A percentile compares a stretch with the other conserved stretches of the same genome.
Conservation (phyloP, 306 rosid genomes). For the Sechiopsis laciniata region DNA sequence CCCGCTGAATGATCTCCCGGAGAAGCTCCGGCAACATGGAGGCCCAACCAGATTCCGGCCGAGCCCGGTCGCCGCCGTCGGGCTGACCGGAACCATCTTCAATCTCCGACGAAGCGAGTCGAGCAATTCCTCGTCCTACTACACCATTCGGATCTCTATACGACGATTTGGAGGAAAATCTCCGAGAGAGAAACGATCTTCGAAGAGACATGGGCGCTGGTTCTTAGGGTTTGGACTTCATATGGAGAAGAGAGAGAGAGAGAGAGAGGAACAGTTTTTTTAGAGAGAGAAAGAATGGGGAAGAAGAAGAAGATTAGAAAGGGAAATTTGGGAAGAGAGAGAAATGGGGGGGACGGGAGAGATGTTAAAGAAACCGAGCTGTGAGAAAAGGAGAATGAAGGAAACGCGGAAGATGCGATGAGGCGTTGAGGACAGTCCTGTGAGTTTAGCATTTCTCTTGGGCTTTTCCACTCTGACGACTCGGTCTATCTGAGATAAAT, state of each 20-base stretch:
- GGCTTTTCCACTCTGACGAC: conserved; percentile 13
- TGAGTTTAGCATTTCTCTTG: too few relatives aligned
- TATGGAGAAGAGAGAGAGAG: not conserved
- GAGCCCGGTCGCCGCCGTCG: conserved; percentile 18
- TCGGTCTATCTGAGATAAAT: not conserved
- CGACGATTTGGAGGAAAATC: conserved; percentile 73
- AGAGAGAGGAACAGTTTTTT: conserved; percentile 18
- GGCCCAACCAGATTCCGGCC: conserved; percentile 49
- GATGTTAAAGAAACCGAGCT: too few relatives aligned
- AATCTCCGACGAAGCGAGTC: conserved; percentile 9
- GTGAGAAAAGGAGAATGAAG: too few relatives aligned
- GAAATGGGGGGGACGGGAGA: not conserved
- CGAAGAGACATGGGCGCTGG: conserved; percentile 52
- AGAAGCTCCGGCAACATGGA: conserved; percentile 82
- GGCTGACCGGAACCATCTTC: conserved; percentile 20
- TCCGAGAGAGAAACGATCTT: conserved; percentile 60
- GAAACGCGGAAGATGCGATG: too few relatives aligned
- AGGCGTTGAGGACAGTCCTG: too few relatives aligned
- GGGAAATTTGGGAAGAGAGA: conserved; percentile 2
- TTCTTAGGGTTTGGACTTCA: conserved; percentile 18
- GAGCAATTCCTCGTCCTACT: not conserved
- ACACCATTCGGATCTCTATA: conserved; percentile 33
- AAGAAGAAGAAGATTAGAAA: too few relatives aligned
- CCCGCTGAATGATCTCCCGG: conserved; percentile 64
- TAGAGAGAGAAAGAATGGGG: conserved; percentile 20